Evolutionary conservation across 139 green algal species (phyloP).

Genomic region (Choricystis sp.): DNA sequence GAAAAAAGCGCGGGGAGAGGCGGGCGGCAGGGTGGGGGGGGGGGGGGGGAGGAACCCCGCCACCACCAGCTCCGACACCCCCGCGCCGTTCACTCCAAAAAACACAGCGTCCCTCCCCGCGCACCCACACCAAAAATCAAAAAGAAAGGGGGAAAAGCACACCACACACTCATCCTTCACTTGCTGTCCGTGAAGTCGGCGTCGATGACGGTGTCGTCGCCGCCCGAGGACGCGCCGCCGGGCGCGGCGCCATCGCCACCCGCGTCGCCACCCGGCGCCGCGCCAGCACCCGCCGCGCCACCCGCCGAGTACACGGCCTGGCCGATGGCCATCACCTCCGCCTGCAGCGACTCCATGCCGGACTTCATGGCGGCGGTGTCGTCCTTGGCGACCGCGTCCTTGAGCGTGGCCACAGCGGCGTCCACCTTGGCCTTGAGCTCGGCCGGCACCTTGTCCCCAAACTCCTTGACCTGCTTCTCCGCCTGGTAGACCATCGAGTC

Average conservation of each 20-base stretch:
- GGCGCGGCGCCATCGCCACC: constrained; percentile 13
- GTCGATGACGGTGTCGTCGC: constrained; percentile 84
- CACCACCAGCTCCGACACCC: neutral
- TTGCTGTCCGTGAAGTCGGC: constrained; percentile 84
- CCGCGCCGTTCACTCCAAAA: no score
- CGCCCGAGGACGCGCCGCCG: constrained; percentile 16
- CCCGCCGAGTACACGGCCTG: constrained; percentile 71
- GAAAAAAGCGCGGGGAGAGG: no score
- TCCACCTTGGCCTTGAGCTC: constrained; percentile 79
- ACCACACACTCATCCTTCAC: constrained; percentile 2
- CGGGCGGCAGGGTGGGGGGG: no score
- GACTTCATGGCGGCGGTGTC: constrained; percentile 77
- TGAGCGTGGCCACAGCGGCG: constrained; percentile 57
- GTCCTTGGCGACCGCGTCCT: constrained; percentile 36
- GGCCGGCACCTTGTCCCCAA: constrained; percentile 79
- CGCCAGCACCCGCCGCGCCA: constrained; percentile 10
- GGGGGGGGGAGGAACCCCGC: no score
- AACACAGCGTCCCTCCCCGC: no score
- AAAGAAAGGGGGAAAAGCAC: neutral
- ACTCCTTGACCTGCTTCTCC: constrained; percentile 97
- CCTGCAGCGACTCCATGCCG: constrained; percentile 70
- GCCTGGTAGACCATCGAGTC: constrained; percentile 84
- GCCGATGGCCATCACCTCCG: constrained; percentile 84
- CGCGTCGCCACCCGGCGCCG: constrained; percentile 10
- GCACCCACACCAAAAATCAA: neutral